Conservation (phyloP, 2,329 filamentous ascomycete species). For the Albifimbria verrucaria region DNA sequence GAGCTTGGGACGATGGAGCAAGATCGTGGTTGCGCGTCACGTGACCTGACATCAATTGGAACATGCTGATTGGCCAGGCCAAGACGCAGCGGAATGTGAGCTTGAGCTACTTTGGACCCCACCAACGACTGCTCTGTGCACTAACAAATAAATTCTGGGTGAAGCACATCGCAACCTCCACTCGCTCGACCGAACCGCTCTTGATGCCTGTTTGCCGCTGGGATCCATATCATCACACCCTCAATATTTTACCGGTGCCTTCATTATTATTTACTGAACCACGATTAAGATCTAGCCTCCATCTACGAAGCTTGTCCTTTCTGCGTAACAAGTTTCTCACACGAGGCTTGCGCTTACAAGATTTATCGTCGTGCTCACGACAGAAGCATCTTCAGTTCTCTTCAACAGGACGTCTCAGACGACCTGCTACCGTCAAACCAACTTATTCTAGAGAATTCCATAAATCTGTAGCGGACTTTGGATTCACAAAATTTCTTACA, state of each 20-base stretch:
- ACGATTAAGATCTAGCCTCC: too few relatives aligned
- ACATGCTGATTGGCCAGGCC: constrained; percentile 24
- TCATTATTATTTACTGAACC: too few relatives aligned
- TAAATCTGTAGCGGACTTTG: too few relatives aligned
- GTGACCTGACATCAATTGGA: constrained; percentile 35
- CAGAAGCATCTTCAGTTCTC: too few relatives aligned
- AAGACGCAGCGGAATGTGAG: constrained; percentile 10
- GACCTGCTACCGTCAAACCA: too few relatives aligned
- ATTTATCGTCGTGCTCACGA: not conserved
- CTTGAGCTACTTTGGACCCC: not conserved
- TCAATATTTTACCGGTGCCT: too few relatives aligned
- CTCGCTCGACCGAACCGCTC: too few relatives aligned
- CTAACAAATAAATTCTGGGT: not conserved
- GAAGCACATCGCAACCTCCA: constrained; percentile 3
- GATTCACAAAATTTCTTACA: not conserved
- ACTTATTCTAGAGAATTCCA: too few relatives aligned
- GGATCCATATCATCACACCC: too few relatives aligned
- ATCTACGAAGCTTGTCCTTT: not conserved
- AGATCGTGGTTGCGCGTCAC: constrained; percentile 22
- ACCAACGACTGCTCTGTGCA: not conserved
- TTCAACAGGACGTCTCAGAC: too few relatives aligned
- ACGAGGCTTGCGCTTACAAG: not conserved
- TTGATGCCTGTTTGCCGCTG: too few relatives aligned
- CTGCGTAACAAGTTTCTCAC: not conserved
- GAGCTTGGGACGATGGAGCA: constrained; percentile 18